phyloP scores from a whole-genome alignment of 2,329 filamentous ascomycete genomes.

The Ophiognomonia clavigignenti-juglandacearum region DNA sequence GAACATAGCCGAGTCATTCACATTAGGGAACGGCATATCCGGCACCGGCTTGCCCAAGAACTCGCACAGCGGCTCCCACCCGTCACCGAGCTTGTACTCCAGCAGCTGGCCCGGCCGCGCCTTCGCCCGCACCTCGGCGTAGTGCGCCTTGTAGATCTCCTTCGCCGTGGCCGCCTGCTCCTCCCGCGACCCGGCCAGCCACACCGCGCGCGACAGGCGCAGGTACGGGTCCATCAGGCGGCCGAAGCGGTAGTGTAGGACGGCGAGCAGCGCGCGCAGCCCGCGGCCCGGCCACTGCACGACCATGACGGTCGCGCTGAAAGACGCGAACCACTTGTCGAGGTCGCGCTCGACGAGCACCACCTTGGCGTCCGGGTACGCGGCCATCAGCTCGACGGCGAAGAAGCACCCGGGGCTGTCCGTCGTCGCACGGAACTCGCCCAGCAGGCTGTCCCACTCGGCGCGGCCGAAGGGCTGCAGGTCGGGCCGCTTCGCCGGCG shows the following conservation, averaged over 20 bases:
- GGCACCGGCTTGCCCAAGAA: slow-evolving; percentile 13
- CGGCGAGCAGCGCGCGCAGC: slow-evolving; percentile 5
- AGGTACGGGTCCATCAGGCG: slow-evolving; percentile 11
- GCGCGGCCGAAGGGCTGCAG: slow-evolving; percentile 5
- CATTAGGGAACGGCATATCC: slow-evolving; percentile 10
- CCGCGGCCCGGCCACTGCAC: slow-evolving; percentile 9
- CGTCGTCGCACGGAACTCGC: slow-evolving; percentile 6
- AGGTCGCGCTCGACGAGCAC: slow-evolving; percentile 31
- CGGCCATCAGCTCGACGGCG: slow-evolving; percentile 30
- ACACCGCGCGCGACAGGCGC: slow-evolving; percentile 1
- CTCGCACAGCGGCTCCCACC: slow-evolving; percentile 13
- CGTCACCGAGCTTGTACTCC: slow-evolving; percentile 14
- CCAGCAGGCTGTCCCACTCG: slow-evolving; percentile 13
- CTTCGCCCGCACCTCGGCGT: slow-evolving; percentile 8
- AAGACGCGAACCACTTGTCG: slow-evolving; percentile 26
- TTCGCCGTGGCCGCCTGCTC: slow-evolving; percentile 11
- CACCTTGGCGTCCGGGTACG: slow-evolving; percentile 40
- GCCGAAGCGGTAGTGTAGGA: slow-evolving; percentile 9
- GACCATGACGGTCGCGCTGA: slow-evolving; percentile 15
- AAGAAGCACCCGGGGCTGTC: slow-evolving; percentile 15
- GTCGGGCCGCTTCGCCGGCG: slow-evolving; percentile 5
- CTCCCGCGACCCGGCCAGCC: slow-evolving; percentile 4
- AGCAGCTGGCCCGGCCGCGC: slow-evolving; percentile 5
- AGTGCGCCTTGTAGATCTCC: slow-evolving; percentile 12
- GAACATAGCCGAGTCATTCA: slow-evolving; percentile 12